These are phyloP conservation scores for Begonia fuchsioides DNA, from an alignment of 306 rosid genomes.

Conservation along the genomic window DNA sequence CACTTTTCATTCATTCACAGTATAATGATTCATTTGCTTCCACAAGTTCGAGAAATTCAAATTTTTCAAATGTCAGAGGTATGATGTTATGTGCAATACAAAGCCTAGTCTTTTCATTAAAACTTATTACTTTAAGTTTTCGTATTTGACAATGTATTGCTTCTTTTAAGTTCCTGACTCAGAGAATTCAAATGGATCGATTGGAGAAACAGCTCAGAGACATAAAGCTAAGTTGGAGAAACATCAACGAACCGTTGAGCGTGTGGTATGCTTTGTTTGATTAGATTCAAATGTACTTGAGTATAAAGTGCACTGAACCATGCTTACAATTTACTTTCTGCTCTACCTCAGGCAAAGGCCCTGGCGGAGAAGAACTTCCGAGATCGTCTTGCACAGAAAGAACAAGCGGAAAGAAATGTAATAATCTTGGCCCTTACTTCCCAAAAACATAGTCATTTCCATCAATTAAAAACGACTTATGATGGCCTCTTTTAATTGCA, in stretches of 20 bases:
- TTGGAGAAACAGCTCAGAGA: slow-evolving; percentile 61
- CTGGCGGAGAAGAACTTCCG: slow-evolving; percentile 87
- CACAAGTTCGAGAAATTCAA: slow-evolving; percentile 25
- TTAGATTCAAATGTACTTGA: slow-evolving; percentile 3
- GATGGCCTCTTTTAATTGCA: slow-evolving; percentile 20
- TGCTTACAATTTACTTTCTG: slow-evolving; percentile 12
- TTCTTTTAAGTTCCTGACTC: too few species aligned
- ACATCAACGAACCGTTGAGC: slow-evolving; percentile 73
- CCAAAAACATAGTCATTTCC: neutral
- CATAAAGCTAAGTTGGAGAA: slow-evolving; percentile 66
- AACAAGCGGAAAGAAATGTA: slow-evolving; percentile 88
- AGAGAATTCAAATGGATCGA: slow-evolving; percentile 35
- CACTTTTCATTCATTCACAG: slow-evolving; percentile 19
- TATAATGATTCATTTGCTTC: slow-evolving; percentile 17
- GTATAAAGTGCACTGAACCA: slow-evolving; percentile 8
- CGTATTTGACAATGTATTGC: too few species aligned
- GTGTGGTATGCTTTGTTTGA: slow-evolving; percentile 51
- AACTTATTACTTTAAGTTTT: too few species aligned
- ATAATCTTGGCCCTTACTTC: slow-evolving; percentile 4
- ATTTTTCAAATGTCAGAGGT: slow-evolving; percentile 57
- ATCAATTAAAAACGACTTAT: neutral
- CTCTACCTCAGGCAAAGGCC: slow-evolving; percentile 59
- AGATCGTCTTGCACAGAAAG: slow-evolving; percentile 62
- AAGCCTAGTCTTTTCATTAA: neutral
- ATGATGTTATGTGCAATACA: slow-evolving; percentile 15